Evolutionary conservation across 305 asterid species (phyloP), one percentile per base, ranked within the genome.

Genomic region (Fraxinus platypoda): DNA sequence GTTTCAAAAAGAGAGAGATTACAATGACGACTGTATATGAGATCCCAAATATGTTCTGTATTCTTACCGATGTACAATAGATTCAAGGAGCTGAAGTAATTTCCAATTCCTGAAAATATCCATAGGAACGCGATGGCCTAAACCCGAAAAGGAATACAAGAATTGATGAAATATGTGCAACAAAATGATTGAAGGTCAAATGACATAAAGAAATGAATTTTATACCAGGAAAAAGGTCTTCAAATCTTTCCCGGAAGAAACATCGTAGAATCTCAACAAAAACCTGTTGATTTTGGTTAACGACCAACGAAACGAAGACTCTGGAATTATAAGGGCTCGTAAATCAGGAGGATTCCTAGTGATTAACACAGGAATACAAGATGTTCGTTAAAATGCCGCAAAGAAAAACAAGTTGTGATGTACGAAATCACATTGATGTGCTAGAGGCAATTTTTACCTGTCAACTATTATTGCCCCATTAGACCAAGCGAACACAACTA

Each of bases 171-270:
- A 21, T 3, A 73, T 81, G 17, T 15, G 46, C 19, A n/a, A 76
- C 37, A 6, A 35, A 1, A 26, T 26, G n/a, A 28, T n/a, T 1
- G 28, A 59, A 35, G 19, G 2, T 25, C 7, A 66, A 8, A 25
- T 46, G n/a, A 35, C 46, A 17, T 74, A 13, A 4, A 34, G 2
- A 73, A 28, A 54, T 74, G 26, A 30, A 37, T 34, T 28, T 15
- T n/a, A 57, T 94, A 92, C 98, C 92, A 87, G 7, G 49, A 89
- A 83, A 85, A 95, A 95, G 21, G 92, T 91, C 90, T 78, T 93
- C 38, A 91, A 80, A 86, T 95, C 95, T 82, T 84, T 90, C 11
- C 97, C 98, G 17, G 97, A 91, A 11, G 98, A 92, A 80, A 95
- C 81, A 71, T 90, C 84, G 76, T 87, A 91, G 76, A 95, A 86